Conservation (phyloP, 176 grass and related monocot genomes). For the Ensete glaucum region DNA sequence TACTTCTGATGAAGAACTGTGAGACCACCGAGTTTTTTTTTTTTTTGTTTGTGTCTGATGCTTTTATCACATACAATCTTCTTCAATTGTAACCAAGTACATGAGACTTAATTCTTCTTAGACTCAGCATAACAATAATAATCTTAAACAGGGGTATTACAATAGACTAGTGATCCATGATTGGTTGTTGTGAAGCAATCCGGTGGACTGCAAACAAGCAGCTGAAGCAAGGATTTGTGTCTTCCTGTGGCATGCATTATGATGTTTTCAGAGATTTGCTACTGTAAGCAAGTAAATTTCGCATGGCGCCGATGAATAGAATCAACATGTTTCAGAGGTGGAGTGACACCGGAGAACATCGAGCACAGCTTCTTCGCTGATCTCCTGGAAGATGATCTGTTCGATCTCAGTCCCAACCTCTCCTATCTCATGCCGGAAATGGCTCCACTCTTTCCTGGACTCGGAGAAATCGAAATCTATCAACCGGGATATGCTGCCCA, state of each 20-base stretch:
- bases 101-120: too few relatives aligned
- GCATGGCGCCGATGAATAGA: not conserved
- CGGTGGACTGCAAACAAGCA: not conserved
- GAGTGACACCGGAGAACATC: constrained; percentile 39
- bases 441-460: constrained; percentile 42
- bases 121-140: too few relatives aligned
- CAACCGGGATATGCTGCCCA: constrained; percentile 42
- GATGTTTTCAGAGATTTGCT: not conserved
- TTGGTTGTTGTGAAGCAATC: not conserved
- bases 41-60: too few relatives aligned
- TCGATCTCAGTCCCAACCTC: constrained; percentile 66
- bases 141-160: too few relatives aligned
- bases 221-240: too few relatives aligned
- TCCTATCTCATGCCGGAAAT: constrained; percentile 21
- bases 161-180: not conserved
- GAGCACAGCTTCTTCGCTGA: constrained; percentile 45
- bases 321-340: not conserved
- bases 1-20: too few relatives aligned
- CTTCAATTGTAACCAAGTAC: too few relatives aligned
- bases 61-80: too few relatives aligned
- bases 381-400: constrained; percentile 82
- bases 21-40: too few relatives aligned
- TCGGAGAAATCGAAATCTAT: constrained; percentile 48
- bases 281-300: too few relatives aligned
- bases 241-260: too few relatives aligned